phyloP scores from a whole-genome alignment of 1,284 basidiomycete species.

The Leucoagaricus sp. region DNA sequence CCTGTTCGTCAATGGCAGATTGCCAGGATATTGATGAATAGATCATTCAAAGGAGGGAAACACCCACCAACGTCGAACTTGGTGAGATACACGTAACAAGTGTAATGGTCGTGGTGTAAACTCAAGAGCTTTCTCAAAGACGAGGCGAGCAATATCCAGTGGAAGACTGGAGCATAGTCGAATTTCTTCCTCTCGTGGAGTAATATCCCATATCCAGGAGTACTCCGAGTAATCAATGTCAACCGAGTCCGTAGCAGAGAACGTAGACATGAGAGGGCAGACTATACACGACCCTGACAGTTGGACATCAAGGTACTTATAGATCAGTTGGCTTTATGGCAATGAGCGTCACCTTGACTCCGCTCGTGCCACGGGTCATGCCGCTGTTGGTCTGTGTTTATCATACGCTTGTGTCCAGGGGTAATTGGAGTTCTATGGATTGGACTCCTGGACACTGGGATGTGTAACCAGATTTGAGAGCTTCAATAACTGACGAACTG shows the following conservation, averaged over 20 bases:
- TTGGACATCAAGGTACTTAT: background rate
- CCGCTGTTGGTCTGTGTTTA: too few relatives aligned
- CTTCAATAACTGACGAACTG: too few relatives aligned
- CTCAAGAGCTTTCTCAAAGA: conserved; percentile 13
- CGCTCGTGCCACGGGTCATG: too few relatives aligned
- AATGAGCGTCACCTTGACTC: background rate
- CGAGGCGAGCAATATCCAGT: conserved; percentile 5
- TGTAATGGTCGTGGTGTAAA: conserved; percentile 5
- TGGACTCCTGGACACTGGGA: too few relatives aligned
- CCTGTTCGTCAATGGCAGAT: background rate
- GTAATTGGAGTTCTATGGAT: too few relatives aligned
- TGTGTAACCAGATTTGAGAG: too few relatives aligned
- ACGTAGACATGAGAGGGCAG: background rate
- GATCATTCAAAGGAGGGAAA: background rate
- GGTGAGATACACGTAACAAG: conserved; percentile 3
- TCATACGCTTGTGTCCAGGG: too few relatives aligned
- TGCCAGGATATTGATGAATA: background rate
- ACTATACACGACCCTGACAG: background rate
- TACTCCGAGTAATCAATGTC: background rate
- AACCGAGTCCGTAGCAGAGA: background rate
- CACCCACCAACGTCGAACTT: conserved; percentile 7
- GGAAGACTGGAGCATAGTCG: conserved; percentile 5
- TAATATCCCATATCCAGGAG: background rate
- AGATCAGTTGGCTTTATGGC: background rate
- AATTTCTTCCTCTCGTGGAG: background rate